A percentile compares a stretch with the other conserved stretches of the same genome.
Conservation (phyloP, 441 rosid genomes). For the Arabidopsis lyrata region DNA sequence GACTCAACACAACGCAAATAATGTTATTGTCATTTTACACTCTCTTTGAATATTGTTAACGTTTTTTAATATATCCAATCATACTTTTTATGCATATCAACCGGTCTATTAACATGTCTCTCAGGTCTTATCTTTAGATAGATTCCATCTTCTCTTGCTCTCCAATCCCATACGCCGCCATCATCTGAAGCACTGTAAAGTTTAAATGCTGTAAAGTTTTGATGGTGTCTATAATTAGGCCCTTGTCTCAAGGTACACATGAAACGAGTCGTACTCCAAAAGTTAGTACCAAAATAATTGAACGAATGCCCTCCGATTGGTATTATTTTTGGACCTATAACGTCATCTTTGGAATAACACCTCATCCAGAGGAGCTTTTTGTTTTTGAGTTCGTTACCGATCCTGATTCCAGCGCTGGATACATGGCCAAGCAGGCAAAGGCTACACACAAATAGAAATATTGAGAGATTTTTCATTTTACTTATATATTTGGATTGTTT, state of each 20-base stretch:
- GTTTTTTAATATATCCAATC: constrained; percentile 15
- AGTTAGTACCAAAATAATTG: neutral
- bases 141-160: constrained; percentile 37
- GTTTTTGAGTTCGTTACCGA: constrained; percentile 21
- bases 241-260: constrained; percentile 34
- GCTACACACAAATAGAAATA: neutral
- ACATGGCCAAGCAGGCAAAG: constrained; percentile 31
- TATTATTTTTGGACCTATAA: neutral
- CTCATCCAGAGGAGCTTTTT: neutral
- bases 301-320: neutral
- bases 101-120: neutral
- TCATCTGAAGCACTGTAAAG: neutral
- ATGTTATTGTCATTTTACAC: neutral
- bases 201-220: constrained; percentile 28
- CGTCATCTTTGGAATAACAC: constrained; percentile 14
- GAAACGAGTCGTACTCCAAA: constrained; percentile 16
- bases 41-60: neutral
- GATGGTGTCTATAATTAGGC: neutral
- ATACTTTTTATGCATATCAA: neutral
- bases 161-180: constrained; percentile 37
- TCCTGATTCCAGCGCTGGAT: neutral
- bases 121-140: neutral
- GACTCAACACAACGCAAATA: neutral
- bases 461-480: constrained; percentile 9
- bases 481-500: neutral